Conservation (phyloP, 805 yeast genomes). For the Isabelozyma heimii region DNA sequence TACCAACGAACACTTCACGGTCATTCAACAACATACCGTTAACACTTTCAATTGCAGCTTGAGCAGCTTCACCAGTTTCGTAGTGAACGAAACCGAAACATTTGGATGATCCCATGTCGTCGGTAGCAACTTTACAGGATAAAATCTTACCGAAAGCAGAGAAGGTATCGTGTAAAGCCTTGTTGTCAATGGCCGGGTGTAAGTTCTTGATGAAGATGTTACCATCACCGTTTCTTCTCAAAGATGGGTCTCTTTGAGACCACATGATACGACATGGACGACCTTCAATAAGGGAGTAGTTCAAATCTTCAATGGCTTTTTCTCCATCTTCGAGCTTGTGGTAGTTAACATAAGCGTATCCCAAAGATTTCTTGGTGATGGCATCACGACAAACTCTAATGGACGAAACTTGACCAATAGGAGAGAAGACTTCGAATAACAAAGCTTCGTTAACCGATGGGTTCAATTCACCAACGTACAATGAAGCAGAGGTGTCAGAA, state of each 20-base stretch:
- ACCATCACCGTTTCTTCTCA: slow-evolving; percentile 93
- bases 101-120: slow-evolving; percentile 85
- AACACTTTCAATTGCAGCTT: slow-evolving; percentile 92
- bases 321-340: slow-evolving; percentile 86
- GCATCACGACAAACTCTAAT: slow-evolving; percentile 99
- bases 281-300: slow-evolving; percentile 91
- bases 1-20: slow-evolving; percentile 93
- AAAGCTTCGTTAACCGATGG: slow-evolving; percentile 90
- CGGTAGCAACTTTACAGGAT: slow-evolving; percentile 96
- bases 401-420: slow-evolving; percentile 91
- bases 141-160: slow-evolving; percentile 93
- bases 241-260: slow-evolving; percentile 98
- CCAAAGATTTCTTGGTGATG: slow-evolving; percentile 92
- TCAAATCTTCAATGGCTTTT: slow-evolving; percentile 90
- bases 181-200: slow-evolving; percentile 97
- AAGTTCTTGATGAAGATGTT: slow-evolving; percentile 97
- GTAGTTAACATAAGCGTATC: slow-evolving; percentile 98
- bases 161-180: slow-evolving; percentile 97
- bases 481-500: slow-evolving; percentile 70
- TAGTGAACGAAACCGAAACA: slow-evolving; percentile 98
- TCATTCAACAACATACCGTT: slow-evolving; percentile 98
- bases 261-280: slow-evolving; percentile 99
- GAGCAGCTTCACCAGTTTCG: slow-evolving; percentile 89
- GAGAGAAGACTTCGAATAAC: slow-evolving; percentile 91
- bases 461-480: slow-evolving; percentile 97